phyloP scores from a whole-genome alignment of 2,329 filamentous ascomycete genomes.

The Aquanectria penicillioides region DNA sequence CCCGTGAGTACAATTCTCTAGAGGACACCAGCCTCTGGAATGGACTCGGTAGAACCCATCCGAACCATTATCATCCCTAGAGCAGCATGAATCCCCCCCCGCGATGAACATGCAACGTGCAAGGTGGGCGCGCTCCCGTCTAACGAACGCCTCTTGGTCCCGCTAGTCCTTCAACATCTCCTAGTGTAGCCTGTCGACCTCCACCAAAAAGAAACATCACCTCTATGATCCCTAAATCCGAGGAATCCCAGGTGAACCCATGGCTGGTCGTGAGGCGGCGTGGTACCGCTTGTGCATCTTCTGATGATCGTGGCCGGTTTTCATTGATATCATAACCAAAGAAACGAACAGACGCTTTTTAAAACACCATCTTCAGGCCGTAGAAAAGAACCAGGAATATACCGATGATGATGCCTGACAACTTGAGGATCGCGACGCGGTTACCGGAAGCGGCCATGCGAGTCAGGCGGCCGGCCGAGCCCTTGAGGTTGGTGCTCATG shows the following conservation, averaged over 20 bases:
- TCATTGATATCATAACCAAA: background rate
- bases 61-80: background rate
- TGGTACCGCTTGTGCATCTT: no score
- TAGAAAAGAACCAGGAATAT: conserved; percentile 81
- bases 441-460: conserved; percentile 94
- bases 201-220: background rate
- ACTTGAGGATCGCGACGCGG: conserved; percentile 88
- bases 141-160: conserved; percentile 3
- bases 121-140: conserved; percentile 2
- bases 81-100: background rate
- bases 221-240: no score
- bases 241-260: no score
- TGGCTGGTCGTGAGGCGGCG: no score
- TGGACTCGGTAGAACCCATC: background rate
- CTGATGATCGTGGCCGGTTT: background rate
- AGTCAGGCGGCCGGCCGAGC: conserved; percentile 82
- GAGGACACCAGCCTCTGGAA: conserved; percentile 7
- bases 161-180: background rate
- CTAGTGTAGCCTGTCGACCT: no score
- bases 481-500: conserved; percentile 84
- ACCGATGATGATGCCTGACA: conserved; percentile 83
- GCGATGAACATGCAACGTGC: no score
- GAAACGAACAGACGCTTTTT: conserved; percentile 21
- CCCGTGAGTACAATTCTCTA: background rate
- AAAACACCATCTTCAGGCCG: conserved; percentile 71